Base-by-base conservation (phyloP, 257 asterid species). In the Eucommia ulmoides region DNA sequence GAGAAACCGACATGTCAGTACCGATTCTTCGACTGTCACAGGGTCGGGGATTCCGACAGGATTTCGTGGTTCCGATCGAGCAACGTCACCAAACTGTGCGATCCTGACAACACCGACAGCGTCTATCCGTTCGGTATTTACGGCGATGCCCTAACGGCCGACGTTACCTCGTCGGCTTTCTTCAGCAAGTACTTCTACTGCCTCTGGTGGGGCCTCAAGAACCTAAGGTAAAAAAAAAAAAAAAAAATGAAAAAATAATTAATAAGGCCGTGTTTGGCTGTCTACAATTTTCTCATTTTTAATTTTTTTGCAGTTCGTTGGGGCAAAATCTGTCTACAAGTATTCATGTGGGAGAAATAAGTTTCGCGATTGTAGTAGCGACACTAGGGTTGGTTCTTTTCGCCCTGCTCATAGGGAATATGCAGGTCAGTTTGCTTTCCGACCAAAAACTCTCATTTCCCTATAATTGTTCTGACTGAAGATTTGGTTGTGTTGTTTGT, bases 141-240 rank as follows among this genome's bases (percentile, higher is more conserved):
- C 8, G 79, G 77, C 16, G 98, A 86, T 53, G 84, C 98, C 1
- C 78, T 83, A 16, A 73, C 88, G 10, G 26, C 68, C 14, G 60
- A 59, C 23, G 96, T 91, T 38, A 77, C 96, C 1, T 69, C 88
- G 7, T 84, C 79, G 1, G 55, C 47, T 24, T 89, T 89, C 69
- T 83, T 82, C 72, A 76, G 75, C 61, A 89, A 85, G 82, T 89
- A 85, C 66, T 85, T 89, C 66, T 89, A 85, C 62, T 85, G 94
- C 59, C 77, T 89, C 4, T 83, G 98, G 96, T 85, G 96, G 93
- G 94, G 94, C 19, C 61, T 86, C 74, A 89, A 76, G 79, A 89
- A 84, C 63, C 85, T 89, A 20, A 91, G 96, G 96, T 81, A 59
- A 42, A 14, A 24, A 25, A 22, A 10, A n/a, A n/a, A n/a, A n/a